Percentiles rank a stretch among this genome's conserved stretches.
These are phyloP conservation scores for Magnaporthiopsis poae DNA, from an alignment of 2,329 filamentous ascomycete species.

Conservation along the genomic window DNA sequence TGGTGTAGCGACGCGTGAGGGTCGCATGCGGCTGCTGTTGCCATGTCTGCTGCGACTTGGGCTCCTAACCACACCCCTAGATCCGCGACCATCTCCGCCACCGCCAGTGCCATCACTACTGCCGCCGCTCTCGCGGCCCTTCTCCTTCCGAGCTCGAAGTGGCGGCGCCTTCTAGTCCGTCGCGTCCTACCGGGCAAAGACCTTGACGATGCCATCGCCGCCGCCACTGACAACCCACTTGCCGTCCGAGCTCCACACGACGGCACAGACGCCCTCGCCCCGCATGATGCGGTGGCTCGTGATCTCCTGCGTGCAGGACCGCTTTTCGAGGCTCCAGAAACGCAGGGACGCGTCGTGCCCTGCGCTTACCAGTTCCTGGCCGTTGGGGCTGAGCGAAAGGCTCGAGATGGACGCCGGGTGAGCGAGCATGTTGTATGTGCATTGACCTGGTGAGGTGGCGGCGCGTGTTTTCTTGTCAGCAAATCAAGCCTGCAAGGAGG, in stretches of 20 bases:
- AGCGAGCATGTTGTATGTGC: constrained; percentile 96
- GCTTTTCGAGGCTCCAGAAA: constrained; percentile 95
- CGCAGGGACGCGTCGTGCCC: constrained; percentile 91
- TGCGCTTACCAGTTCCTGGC: constrained; percentile 85
- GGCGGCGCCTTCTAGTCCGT: background rate
- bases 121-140: background rate
- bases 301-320: constrained; percentile 89
- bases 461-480: background rate
- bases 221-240: constrained; percentile 90
- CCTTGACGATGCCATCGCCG: constrained; percentile 91
- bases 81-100: background rate
- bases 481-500: background rate
- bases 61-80: background rate
- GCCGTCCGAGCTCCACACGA: constrained; percentile 92
- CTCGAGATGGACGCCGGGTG: constrained; percentile 89
- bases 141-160: background rate
- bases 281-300: constrained; percentile 89
- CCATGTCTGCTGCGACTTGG: background rate
- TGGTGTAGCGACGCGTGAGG: background rate
- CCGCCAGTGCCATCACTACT: background rate
- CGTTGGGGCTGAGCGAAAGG: constrained; percentile 83
- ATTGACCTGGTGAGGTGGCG: constrained; percentile 63
- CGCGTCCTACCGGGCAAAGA: constrained; percentile 52
- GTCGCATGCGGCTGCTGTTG: background rate
- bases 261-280: constrained; percentile 86